Conservation (phyloP, 2,329 filamentous ascomycete species). For the Stagonosporopsis vannaccii region DNA sequence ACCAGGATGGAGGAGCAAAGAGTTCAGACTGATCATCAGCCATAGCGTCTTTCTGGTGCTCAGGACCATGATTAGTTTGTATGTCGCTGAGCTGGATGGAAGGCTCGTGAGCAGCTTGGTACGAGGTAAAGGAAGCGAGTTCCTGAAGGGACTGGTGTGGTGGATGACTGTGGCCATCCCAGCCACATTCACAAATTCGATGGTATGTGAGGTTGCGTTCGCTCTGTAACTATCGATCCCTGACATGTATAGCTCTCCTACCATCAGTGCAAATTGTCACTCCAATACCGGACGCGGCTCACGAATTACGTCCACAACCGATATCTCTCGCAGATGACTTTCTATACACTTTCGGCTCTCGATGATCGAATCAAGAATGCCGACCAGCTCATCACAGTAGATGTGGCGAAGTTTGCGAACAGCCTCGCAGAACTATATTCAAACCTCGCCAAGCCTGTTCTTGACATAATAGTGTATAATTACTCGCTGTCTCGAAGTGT, state of each 20-base stretch:
- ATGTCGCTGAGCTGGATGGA: conserved; percentile 95
- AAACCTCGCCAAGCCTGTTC: conserved; percentile 89
- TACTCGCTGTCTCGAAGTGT: conserved; percentile 92
- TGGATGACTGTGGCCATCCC: conserved; percentile 98
- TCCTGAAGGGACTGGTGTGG: conserved; percentile 87
- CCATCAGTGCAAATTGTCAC: conserved; percentile 91
- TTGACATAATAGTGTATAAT: conserved; percentile 98
- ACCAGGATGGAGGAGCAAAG: conserved; percentile 87
- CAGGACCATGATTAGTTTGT: conserved; percentile 89
- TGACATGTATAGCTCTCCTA: conserved; percentile 75
- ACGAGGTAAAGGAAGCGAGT: conserved; percentile 88
- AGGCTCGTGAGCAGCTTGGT: conserved; percentile 91
- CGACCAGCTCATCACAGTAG: conserved; percentile 95
- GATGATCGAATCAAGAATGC: conserved; percentile 99
- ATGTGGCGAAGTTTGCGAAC: conserved; percentile 95
- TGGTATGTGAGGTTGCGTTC: conserved; percentile 66
- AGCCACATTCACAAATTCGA: conserved; percentile 97
- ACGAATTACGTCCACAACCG: conserved; percentile 96
- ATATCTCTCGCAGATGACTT: conserved; percentile 96
- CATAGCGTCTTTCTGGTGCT: conserved; percentile 93
- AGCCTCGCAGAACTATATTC: conserved; percentile 94
- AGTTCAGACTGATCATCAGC: conserved; percentile 83
- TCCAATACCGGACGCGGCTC: conserved; percentile 90
- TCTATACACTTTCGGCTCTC: conserved; percentile 92
- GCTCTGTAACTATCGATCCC: not conserved